Evolutionary conservation across 495 filamentous ascomycete species (phyloP), one percentile per base, ranked within the genome.

Genomic region (Aspergillus bridgeri): DNA sequence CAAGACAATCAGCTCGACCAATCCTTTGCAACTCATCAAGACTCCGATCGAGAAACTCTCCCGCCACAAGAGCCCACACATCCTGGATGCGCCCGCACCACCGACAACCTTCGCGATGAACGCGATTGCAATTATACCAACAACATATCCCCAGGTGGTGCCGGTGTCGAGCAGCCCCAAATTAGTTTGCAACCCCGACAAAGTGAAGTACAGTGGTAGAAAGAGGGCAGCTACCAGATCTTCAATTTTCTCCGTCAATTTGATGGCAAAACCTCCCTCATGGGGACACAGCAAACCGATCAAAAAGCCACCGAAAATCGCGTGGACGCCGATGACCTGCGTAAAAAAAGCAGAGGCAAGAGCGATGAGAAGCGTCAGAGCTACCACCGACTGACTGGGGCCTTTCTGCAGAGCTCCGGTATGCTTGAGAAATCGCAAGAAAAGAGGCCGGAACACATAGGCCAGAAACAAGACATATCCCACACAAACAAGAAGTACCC

Each of bases 21-120:
- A 79, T 54, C 94, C 94, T 69, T 98, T 98, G 71, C 94, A 98
- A 68, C 91, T 96, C 94, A 98, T 98, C 69, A 98, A 69, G 42
- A 89, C 85, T 22, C 94, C 94, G 60, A 98, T 95, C 5, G 90
- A 86, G 19, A 96, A 84, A 63, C 90, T 93, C 70, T 98, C 94
- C 60, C 94, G 82, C 94, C 94, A 98, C 8, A 96, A 77, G 25
- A 97, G 78, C 18, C 90, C 91, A 69, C 84, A 90, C 1, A 81
- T 63, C 29, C 84, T 81, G 5, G 94, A 91, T 4, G 94, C 92
- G 5, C 93, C 53, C 15, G 92, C 86, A 11, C 92, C 95, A 53
- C 93, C 94, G 33, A 85, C 72, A 48, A 98, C 86, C 71, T 98
- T 98, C 42, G 86, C 90, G 5, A 81, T 67, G 61, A 98, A 96